Evolutionary conservation across 108 stramenopile species (phyloP).

Genomic region (Cylindrotheca fusiformis): DNA sequence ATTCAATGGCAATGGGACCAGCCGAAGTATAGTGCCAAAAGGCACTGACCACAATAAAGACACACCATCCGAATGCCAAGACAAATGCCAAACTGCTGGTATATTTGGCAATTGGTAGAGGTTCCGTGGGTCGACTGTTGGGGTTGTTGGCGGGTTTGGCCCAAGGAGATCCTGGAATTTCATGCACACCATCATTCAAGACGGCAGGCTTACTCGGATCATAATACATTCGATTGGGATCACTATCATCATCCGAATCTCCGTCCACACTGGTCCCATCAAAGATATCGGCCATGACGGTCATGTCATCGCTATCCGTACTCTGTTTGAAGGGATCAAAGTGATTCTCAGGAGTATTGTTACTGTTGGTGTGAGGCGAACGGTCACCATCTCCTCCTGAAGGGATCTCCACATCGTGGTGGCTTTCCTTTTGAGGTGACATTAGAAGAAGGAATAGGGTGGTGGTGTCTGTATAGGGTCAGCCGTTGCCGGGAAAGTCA

Average conservation of each 20-base stretch:
- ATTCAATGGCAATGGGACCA: constrained; percentile 34
- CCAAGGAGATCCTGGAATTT: constrained; percentile 50
- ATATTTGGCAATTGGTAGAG: constrained; percentile 36
- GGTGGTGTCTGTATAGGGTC: no score
- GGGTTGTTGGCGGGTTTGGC: constrained; percentile 35
- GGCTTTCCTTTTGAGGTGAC: no score
- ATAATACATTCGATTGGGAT: constrained; percentile 13
- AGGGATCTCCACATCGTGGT: neutral
- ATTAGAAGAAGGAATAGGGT: no score
- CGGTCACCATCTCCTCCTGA: neutral
- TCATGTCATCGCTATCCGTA: constrained; percentile 22
- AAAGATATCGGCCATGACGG: constrained; percentile 27
- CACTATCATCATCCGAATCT: neutral
- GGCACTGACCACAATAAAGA: constrained; percentile 19
- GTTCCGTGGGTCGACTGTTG: constrained; percentile 39
- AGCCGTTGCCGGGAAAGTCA: no score
- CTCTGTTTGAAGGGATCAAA: constrained; percentile 26
- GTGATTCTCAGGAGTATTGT: no score
- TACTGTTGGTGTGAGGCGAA: neutral
- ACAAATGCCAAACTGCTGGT: constrained; percentile 30
- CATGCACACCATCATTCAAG: constrained; percentile 30
- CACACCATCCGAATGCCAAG: constrained; percentile 25
- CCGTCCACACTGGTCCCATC: no score
- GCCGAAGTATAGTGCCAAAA: constrained; percentile 31
- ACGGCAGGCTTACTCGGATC: constrained; percentile 30